phyloP scores from a whole-genome alignment of 1,284 basidiomycete species.

The Hypsizygus ulmarius region DNA sequence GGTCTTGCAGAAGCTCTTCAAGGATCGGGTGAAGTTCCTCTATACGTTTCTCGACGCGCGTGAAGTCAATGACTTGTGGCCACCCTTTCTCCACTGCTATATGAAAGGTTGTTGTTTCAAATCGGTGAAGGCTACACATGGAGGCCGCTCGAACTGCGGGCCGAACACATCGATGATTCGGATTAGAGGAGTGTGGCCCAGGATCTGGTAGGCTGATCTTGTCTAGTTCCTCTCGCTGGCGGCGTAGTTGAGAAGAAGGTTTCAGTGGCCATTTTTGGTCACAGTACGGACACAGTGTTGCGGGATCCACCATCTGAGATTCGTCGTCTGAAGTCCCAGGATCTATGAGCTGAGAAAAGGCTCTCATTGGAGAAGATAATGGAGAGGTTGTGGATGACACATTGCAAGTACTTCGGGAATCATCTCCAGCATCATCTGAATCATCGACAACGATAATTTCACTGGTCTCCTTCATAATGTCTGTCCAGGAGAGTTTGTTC shows the following conservation, averaged over 20 bases:
- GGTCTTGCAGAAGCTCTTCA: background rate
- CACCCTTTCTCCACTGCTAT: no score
- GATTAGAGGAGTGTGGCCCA: background rate
- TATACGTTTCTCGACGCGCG: no score
- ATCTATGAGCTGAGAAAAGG: background rate
- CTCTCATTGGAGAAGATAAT: background rate
- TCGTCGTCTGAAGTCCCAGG: no score
- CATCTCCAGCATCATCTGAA: no score
- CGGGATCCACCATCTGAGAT: no score
- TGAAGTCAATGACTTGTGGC: no score
- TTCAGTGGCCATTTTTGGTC: no score
- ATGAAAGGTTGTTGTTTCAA: no score
- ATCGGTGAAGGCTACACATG: no score
- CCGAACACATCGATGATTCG: background rate
- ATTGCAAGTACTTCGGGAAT: no score
- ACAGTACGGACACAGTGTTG: no score
- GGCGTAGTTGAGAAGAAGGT: background rate
- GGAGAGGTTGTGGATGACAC: background rate
- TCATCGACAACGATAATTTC: background rate
- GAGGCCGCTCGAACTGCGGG: background rate
- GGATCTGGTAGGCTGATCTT: background rate
- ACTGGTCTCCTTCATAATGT: background rate
- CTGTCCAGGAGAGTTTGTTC: background rate
- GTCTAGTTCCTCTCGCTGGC: background rate
- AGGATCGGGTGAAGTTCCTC: no score